These are phyloP conservation scores for Drosera spatulata DNA, from an alignment of 179 eudicot genomes.

Conservation along the genomic window DNA sequence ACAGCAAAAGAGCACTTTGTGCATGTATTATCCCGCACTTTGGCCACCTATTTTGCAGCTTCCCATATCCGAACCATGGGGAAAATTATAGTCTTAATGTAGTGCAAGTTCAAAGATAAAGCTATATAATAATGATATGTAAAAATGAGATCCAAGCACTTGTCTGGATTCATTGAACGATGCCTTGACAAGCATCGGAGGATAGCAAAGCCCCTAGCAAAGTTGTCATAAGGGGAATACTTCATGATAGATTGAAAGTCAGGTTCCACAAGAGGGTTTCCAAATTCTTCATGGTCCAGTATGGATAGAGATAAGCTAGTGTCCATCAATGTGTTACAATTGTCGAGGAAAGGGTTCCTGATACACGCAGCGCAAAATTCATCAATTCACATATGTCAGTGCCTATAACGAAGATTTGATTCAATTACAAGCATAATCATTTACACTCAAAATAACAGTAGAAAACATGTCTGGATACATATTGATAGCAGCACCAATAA, in stretches of 20 bases:
- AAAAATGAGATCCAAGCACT: background rate
- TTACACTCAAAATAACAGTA: too few relatives aligned
- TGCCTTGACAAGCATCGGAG: slow-evolving; percentile 79
- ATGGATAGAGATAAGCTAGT: slow-evolving; percentile 71
- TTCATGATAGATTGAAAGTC: too few relatives aligned
- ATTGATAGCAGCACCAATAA: slow-evolving; percentile 78
- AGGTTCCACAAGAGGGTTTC: slow-evolving; percentile 67
- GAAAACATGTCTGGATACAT: slow-evolving; percentile 46
- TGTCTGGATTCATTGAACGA: slow-evolving; percentile 87
- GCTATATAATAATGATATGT: background rate
- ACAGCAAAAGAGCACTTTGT: too few relatives aligned
- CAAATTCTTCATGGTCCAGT: slow-evolving; percentile 90
- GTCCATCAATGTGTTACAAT: slow-evolving; percentile 87
- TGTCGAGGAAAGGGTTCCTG: slow-evolving; percentile 95
- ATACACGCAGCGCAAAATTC: slow-evolving; percentile 6
- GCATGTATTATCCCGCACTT: too few relatives aligned
- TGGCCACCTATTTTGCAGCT: too few relatives aligned
- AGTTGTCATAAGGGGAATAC: slow-evolving; percentile 86
- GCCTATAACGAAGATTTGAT: too few relatives aligned
- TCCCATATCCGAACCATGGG: slow-evolving; percentile 96
- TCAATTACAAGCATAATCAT: too few relatives aligned
- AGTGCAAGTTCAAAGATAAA: too few relatives aligned
- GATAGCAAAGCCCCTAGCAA: slow-evolving; percentile 52
- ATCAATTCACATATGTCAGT: too few relatives aligned
- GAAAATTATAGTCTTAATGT: background rate